Evolutionary conservation across 305 asterid species (phyloP).

Genomic region (Fraxinus xanthoxyloides): DNA sequence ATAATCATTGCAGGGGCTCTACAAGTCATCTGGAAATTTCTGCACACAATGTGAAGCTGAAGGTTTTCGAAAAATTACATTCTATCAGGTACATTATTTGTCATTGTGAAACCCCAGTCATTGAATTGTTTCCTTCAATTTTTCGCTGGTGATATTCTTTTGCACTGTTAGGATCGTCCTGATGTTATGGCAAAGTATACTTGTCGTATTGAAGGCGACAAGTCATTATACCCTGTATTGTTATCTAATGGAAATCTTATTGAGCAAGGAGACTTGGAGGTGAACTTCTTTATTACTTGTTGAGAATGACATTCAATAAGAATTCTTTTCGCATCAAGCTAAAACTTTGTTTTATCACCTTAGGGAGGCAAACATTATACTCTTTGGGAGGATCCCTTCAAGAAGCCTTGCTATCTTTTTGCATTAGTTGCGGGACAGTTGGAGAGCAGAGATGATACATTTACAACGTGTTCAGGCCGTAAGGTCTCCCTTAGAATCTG

Average conservation of each 20-base stretch:
- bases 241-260: constrained; percentile 80
- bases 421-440: constrained; percentile 93
- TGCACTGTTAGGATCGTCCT: constrained; percentile 72
- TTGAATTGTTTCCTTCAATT: not conserved
- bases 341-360: constrained; percentile 15
- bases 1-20: constrained; percentile 68
- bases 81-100: constrained; percentile 59
- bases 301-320: not conserved
- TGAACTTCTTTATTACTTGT: constrained; percentile 15
- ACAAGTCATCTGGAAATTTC: constrained; percentile 79
- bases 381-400: constrained; percentile 84
- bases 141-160: constrained; percentile 22
- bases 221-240: constrained; percentile 77
- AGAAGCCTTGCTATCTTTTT: constrained; percentile 90
- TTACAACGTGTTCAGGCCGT: constrained; percentile 68
- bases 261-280: constrained; percentile 86
- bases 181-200: constrained; percentile 89
- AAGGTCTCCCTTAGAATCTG: constrained; percentile 73
- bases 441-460: constrained; percentile 77
- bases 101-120: not conserved
- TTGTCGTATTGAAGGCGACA: constrained; percentile 80
- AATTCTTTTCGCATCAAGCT: not conserved
- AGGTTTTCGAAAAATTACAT: constrained; percentile 87
- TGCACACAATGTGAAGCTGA: constrained; percentile 97
- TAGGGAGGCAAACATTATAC: constrained; percentile 79